Evolutionary conservation across 2,329 filamentous ascomycete genomes (phyloP).

Genomic region (Trichoderma brevicompactum): DNA sequence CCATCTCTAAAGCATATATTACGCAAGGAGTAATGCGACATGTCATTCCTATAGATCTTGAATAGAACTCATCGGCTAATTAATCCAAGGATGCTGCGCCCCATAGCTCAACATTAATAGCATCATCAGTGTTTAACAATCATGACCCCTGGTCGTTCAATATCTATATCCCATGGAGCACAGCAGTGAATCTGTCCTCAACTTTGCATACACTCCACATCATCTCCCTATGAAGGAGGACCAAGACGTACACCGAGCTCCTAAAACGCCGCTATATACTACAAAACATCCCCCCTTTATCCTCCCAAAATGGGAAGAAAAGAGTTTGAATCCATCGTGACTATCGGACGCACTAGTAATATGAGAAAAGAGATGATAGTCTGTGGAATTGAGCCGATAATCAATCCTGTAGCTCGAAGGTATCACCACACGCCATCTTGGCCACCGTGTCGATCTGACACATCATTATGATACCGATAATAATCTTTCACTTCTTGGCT

Average conservation of each 20-base stretch:
- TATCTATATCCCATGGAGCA: constrained; percentile 2
- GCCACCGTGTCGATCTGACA: constrained; percentile 42
- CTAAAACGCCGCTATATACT: constrained; percentile 46
- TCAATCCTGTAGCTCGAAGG: not conserved
- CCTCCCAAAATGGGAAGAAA: not conserved
- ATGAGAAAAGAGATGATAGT: not conserved
- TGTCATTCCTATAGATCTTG: not conserved
- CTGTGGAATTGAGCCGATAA: not conserved
- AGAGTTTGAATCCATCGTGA: not conserved
- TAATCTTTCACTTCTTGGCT: constrained; percentile 48
- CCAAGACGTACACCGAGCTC: constrained; percentile 33
- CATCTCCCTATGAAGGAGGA: constrained; percentile 1
- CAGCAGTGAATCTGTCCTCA: not conserved
- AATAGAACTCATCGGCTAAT: not conserved
- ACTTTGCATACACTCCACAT: constrained; percentile 26
- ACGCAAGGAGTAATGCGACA: not conserved
- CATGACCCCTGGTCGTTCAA: not conserved
- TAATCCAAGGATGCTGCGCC: not conserved
- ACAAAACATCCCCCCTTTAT: constrained; percentile 34
- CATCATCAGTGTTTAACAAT: not conserved
- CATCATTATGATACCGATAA: constrained; percentile 46
- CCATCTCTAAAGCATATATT: not conserved
- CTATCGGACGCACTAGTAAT: not conserved
- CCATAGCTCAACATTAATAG: not conserved
- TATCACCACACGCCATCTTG: constrained; percentile 52